Conservation (phyloP, 2,329 filamentous ascomycete genomes). For the Aspergillus clavatus region DNA sequence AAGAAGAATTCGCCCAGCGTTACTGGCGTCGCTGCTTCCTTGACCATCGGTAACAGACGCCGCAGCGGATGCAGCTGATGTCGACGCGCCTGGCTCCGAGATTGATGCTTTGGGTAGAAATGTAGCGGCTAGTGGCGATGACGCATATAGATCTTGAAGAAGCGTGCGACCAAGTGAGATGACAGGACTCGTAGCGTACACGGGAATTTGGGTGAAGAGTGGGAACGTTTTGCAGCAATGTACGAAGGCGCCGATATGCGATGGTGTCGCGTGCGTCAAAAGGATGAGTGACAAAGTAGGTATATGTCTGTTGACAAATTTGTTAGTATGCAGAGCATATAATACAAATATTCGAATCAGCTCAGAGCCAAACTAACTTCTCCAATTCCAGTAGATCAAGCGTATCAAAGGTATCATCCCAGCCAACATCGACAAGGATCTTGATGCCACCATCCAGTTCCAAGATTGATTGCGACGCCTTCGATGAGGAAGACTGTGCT, state of each 20-base stretch:
- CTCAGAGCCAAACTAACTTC: constrained; percentile 55
- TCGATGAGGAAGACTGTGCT: constrained; percentile 72
- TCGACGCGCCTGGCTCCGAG: constrained; percentile 52
- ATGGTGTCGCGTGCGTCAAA: constrained; percentile 85
- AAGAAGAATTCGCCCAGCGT: constrained; percentile 48
- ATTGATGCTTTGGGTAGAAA: constrained; percentile 70
- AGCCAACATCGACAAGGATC: constrained; percentile 88
- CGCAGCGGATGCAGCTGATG: constrained; percentile 31
- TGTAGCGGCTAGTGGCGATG: constrained; percentile 79
- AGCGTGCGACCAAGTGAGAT: constrained; percentile 88
- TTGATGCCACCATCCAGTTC: constrained; percentile 97
- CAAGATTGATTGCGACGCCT: constrained; percentile 88
- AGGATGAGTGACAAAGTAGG: constrained; percentile 90
- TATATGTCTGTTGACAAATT: constrained; percentile 59
- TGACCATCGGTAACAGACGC: constrained; percentile 25
- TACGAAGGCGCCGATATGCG: constrained; percentile 87
- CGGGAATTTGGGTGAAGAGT: constrained; percentile 82
- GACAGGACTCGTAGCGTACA: constrained; percentile 91
- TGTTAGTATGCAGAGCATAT: constrained; percentile 9
- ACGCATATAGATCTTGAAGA: constrained; percentile 86
- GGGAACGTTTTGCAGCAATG: constrained; percentile 97
- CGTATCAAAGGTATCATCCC: constrained; percentile 87
- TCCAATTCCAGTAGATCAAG: constrained; percentile 81
- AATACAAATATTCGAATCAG: not conserved
- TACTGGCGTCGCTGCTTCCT: constrained; percentile 28